Evolutionary conservation across 2,329 filamentous ascomycete genomes (phyloP).

Genomic region (Trichoderma koningii): DNA sequence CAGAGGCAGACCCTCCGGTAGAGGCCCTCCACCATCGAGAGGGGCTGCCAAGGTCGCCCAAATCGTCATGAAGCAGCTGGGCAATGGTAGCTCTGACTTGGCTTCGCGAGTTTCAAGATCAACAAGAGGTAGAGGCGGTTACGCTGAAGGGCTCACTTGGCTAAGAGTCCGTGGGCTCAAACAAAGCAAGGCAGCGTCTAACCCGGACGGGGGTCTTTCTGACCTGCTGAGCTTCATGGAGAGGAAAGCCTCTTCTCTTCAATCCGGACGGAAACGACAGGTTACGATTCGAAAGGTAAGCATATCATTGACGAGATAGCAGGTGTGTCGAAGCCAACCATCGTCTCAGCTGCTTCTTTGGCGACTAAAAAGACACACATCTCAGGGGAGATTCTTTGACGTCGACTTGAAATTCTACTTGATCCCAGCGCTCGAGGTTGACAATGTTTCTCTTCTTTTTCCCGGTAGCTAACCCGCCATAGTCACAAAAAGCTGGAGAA

Average conservation of each 20-base stretch:
- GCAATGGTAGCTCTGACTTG: conserved; percentile 39
- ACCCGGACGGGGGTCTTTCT: conserved; percentile 66
- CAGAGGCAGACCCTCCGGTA: conserved; percentile 38
- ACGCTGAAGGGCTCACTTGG: conserved; percentile 35
- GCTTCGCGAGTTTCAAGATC: conserved; percentile 41
- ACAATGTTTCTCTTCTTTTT: conserved; percentile 46
- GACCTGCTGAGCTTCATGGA: conserved; percentile 69
- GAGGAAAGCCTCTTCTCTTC: conserved; percentile 64
- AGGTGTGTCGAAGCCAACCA: conserved; percentile 31
- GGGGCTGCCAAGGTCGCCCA: conserved; percentile 45
- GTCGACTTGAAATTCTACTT: conserved; percentile 20
- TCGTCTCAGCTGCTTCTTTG: conserved; percentile 25
- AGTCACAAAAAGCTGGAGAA: conserved; percentile 71
- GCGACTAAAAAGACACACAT: conserved; percentile 22
- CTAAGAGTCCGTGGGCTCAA: conserved; percentile 64
- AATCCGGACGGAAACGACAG: conserved; percentile 48
- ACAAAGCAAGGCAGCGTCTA: conserved; percentile 67
- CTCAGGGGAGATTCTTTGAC: conserved; percentile 19
- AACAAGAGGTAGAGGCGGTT: conserved; percentile 33
- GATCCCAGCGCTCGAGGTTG: conserved; percentile 27
- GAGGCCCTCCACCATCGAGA: conserved; percentile 33
- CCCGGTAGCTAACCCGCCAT: conserved; percentile 67
- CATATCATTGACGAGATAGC: conserved; percentile 45
- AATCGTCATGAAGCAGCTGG: conserved; percentile 48
- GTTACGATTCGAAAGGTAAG: conserved; percentile 78